phyloP scores from a whole-genome alignment of 2,329 filamentous ascomycete species.

The Fusarium neocosmosporiellum region DNA sequence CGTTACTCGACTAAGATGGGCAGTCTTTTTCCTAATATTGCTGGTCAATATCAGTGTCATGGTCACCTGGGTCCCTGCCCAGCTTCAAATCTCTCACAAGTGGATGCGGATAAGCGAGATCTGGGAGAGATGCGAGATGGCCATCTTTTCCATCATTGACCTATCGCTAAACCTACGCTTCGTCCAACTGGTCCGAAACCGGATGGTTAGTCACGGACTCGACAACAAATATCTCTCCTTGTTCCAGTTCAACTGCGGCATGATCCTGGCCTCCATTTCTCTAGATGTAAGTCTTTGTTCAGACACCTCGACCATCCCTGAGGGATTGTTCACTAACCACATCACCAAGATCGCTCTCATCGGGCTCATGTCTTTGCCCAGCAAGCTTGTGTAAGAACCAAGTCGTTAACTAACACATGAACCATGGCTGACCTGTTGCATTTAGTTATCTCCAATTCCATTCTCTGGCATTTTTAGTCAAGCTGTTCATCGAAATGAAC shows the following conservation, averaged over 20 bases:
- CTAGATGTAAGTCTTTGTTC: background rate
- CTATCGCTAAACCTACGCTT: background rate
- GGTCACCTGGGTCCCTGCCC: background rate
- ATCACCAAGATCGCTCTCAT: background rate
- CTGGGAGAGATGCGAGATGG: background rate
- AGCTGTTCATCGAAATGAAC: background rate
- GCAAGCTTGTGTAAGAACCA: background rate
- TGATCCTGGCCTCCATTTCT: background rate
- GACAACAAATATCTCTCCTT: background rate
- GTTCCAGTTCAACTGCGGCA: background rate
- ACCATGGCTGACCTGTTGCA: background rate
- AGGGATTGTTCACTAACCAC: background rate
- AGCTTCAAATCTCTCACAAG: background rate
- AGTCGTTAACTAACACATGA: background rate
- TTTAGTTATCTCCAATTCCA: background rate
- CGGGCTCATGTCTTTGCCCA: background rate
- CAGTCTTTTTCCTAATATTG: background rate
- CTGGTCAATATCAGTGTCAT: background rate
- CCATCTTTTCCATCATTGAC: background rate
- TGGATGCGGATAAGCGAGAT: background rate
- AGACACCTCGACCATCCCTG: background rate
- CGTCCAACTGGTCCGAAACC: background rate
- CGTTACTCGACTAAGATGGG: background rate
- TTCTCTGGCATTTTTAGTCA: background rate
- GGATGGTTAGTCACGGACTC: background rate